Percentiles rank a stretch among this genome's conserved stretches.
These are phyloP conservation scores for Candida quercuum DNA, from an alignment of 805 yeast species.

Conservation along the genomic window DNA sequence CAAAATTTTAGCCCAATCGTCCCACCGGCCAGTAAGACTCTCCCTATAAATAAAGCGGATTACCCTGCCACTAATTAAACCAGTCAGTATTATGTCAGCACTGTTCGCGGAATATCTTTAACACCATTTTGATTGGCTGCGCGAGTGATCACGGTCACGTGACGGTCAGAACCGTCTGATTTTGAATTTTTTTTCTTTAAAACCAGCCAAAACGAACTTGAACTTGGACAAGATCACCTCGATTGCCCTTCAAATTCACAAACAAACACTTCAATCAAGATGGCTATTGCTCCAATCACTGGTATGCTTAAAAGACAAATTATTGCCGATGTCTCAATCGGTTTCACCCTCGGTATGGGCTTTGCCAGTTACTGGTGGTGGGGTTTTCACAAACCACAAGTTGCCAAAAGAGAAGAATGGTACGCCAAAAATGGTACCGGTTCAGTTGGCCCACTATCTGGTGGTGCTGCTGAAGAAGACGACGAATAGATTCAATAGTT, in stretches of 20 bases:
- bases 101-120: not conserved
- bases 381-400: conserved; percentile 71
- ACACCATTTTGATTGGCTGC: not conserved
- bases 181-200: not conserved
- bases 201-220: too few relatives aligned
- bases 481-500: conserved; percentile 9
- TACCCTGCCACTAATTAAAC: too few relatives aligned
- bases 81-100: not conserved
- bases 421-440: conserved; percentile 37
- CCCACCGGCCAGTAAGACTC: too few relatives aligned
- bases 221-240: not conserved
- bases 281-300: conserved; percentile 82
- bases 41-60: too few relatives aligned
- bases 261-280: conserved; percentile 21
- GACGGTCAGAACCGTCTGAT: not conserved
- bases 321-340: conserved; percentile 71
- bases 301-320: conserved; percentile 81
- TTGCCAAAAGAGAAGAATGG: conserved; percentile 77
- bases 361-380: conserved; percentile 80
- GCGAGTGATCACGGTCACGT: too few relatives aligned
- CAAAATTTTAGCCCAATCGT: conserved; percentile 1
- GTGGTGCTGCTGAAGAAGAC: conserved; percentile 12
- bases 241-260: not conserved
- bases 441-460: conserved; percentile 1
- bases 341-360: conserved; percentile 55